Evolutionary conservation across 805 yeast genomes (phyloP).

Genomic region (Yarrowia alimentaria): DNA sequence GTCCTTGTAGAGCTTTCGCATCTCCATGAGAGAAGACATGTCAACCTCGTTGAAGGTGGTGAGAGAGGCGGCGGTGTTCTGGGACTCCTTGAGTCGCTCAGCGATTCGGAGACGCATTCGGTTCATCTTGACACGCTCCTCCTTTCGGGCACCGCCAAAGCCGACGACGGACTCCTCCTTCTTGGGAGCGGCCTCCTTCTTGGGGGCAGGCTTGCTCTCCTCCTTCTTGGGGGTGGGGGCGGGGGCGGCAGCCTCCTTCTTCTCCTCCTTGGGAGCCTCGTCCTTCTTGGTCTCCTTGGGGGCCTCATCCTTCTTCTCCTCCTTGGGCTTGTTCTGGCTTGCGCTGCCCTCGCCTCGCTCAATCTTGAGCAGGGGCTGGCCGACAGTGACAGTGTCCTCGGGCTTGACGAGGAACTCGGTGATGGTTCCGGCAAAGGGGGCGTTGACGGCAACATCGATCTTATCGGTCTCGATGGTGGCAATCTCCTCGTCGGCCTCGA

Average conservation of each 20-base stretch:
- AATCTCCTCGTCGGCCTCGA: conserved; percentile 79
- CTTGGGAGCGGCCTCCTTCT: conserved; percentile 33
- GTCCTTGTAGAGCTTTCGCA: conserved; percentile 96
- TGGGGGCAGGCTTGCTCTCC: conserved; percentile 33
- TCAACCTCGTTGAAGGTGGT: conserved; percentile 98
- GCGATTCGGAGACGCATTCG: conserved; percentile 99
- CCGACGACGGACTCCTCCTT: conserved; percentile 40
- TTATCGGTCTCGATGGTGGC: conserved; percentile 98
- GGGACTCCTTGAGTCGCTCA: conserved; percentile 98
- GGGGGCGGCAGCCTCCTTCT: conserved; percentile 7
- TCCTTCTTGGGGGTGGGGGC: conserved; percentile 30
- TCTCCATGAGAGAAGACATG: conserved; percentile 85
- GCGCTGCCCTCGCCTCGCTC: conserved; percentile 68
- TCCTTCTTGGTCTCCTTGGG: conserved; percentile 40
- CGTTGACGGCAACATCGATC: conserved; percentile 94
- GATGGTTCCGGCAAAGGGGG: conserved; percentile 89
- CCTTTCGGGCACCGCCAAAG: conserved; percentile 69
- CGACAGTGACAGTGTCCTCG: conserved; percentile 94
- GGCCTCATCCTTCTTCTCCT: conserved; percentile 33
- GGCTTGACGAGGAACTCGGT: conserved; percentile 76
- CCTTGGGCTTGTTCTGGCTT: conserved; percentile 37
- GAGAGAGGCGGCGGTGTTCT: conserved; percentile 96
- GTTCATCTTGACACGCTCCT: conserved; percentile 95
- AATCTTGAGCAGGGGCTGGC: conserved; percentile 84
- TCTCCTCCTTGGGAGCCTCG: conserved; percentile 37